These are phyloP conservation scores for Xerocomus minutiporus DNA, from an alignment of 1,284 basidiomycete species.

Conservation along the genomic window DNA sequence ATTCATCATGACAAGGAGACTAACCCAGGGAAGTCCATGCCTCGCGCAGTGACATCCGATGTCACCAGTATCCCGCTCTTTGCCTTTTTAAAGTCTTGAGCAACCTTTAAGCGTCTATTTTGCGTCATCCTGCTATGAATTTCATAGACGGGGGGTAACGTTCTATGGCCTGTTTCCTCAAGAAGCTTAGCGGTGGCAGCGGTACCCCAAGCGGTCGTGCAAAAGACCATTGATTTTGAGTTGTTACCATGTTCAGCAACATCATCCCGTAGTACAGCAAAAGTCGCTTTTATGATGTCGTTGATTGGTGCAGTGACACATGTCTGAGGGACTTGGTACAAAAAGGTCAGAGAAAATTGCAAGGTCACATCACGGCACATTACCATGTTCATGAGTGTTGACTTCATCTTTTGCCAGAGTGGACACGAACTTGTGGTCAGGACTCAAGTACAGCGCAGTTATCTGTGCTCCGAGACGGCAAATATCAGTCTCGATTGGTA, in stretches of 20 bases:
- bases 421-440: constrained; percentile 56
- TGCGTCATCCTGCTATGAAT: constrained; percentile 50
- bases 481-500: constrained; percentile 1
- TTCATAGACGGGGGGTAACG: constrained; percentile 38
- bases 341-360: neutral
- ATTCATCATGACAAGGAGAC: constrained; percentile 53
- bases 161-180: constrained; percentile 23
- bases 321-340: constrained; percentile 46
- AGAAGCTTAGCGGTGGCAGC: constrained; percentile 52
- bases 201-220: constrained; percentile 66
- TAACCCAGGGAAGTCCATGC: constrained; percentile 81
- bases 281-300: constrained; percentile 42
- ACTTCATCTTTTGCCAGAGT: constrained; percentile 59
- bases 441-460: constrained; percentile 42
- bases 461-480: constrained; percentile 33
- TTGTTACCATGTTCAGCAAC: constrained; percentile 25
- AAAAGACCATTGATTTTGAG: constrained; percentile 54
- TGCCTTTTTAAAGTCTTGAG: constrained; percentile 48
- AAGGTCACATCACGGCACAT: neutral
- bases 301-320: constrained; percentile 40
- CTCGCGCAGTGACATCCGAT: constrained; percentile 88
- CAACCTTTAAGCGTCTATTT: constrained; percentile 41
- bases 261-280: constrained; percentile 37
- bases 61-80: constrained; percentile 63
- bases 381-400: constrained; percentile 64